A percentile compares a stretch with the other conserved stretches of the same genome.
phyloP scores from a whole-genome alignment of 2,329 filamentous ascomycete species.

The Eurotiales sp. region DNA sequence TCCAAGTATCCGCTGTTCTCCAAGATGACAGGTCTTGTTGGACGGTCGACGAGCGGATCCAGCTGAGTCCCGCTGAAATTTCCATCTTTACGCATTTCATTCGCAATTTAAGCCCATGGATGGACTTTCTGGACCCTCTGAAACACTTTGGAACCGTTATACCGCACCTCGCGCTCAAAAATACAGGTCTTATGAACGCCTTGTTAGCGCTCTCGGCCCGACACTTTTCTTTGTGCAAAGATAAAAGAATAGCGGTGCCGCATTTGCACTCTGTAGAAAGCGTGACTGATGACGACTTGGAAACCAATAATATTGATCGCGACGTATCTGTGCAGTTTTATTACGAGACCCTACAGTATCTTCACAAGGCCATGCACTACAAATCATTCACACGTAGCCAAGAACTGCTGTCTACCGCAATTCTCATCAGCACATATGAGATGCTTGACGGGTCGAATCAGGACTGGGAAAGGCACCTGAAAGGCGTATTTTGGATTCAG shows the following conservation, averaged over 20 bases:
- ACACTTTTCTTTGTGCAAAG: constrained; percentile 42
- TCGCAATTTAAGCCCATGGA: constrained; percentile 28
- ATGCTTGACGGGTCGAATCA: constrained; percentile 59
- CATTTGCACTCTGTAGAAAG: constrained; percentile 12
- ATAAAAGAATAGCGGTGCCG: constrained; percentile 14
- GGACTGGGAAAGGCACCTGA: constrained; percentile 60
- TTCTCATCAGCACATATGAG: constrained; percentile 62
- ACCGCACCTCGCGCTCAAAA: constrained; percentile 45
- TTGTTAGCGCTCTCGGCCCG: constrained; percentile 55
- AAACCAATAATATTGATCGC: constrained; percentile 27
- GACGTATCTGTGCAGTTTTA: constrained; percentile 53
- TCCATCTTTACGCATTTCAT: constrained; percentile 18
- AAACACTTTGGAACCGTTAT: constrained; percentile 37
- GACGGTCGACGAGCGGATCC: constrained; percentile 13
- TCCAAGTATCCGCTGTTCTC: constrained; percentile 7
- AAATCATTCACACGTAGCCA: constrained; percentile 55
- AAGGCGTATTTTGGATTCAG: constrained; percentile 65
- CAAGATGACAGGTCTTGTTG: constrained; percentile 18
- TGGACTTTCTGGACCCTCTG: constrained; percentile 44
- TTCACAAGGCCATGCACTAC: constrained; percentile 58
- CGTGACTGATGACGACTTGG: constrained; percentile 17
- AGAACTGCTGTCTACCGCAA: constrained; percentile 57
- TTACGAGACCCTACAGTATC: constrained; percentile 60
- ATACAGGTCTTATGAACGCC: constrained; percentile 56
- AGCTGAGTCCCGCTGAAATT: constrained; percentile 14